These are phyloP conservation scores for Vigna trinervia DNA, from an alignment of 306 rosid genomes.

Conservation along the genomic window DNA sequence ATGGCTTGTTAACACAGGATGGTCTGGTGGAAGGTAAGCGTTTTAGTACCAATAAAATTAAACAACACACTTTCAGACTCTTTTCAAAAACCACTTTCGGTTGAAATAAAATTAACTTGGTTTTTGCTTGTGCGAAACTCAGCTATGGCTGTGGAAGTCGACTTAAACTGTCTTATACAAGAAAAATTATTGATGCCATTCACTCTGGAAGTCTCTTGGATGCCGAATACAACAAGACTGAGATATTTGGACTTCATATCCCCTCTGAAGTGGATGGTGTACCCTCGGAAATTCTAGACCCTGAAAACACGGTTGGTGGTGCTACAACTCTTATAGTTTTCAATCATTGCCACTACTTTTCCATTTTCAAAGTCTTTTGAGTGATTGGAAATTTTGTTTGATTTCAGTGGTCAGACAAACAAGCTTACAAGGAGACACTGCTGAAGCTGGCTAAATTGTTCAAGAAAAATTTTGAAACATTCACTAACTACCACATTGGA, in stretches of 20 bases:
- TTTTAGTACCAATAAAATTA: neutral
- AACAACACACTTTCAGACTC: neutral
- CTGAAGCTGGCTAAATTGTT: constrained; percentile 74
- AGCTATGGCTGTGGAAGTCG: constrained; percentile 83
- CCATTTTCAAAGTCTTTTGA: neutral
- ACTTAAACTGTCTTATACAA: constrained; percentile 73
- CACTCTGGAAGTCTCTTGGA: constrained; percentile 75
- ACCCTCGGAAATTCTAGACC: constrained; percentile 80
- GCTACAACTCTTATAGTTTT: neutral
- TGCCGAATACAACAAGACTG: constrained; percentile 65
- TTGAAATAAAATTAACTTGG: constrained; percentile 3
- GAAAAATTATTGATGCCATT: constrained; percentile 87
- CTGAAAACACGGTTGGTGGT: constrained; percentile 68
- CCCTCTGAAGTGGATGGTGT: constrained; percentile 78
- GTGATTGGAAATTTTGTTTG: constrained; percentile 13
- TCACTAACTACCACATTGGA: constrained; percentile 67
- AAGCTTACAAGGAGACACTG: constrained; percentile 58
- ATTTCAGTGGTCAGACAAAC: constrained; percentile 79
- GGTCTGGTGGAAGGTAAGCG: constrained; percentile 90
- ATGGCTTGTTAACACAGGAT: constrained; percentile 94
- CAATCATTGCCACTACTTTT: neutral
- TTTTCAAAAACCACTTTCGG: neutral
- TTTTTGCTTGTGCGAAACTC: constrained; percentile 29
- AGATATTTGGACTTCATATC: constrained; percentile 82
- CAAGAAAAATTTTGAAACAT: constrained; percentile 76